Evolutionary conservation across 306 rosid genomes (phyloP), one percentile per base, ranked within the genome.

Genomic region (Sicyos baderoa): DNA sequence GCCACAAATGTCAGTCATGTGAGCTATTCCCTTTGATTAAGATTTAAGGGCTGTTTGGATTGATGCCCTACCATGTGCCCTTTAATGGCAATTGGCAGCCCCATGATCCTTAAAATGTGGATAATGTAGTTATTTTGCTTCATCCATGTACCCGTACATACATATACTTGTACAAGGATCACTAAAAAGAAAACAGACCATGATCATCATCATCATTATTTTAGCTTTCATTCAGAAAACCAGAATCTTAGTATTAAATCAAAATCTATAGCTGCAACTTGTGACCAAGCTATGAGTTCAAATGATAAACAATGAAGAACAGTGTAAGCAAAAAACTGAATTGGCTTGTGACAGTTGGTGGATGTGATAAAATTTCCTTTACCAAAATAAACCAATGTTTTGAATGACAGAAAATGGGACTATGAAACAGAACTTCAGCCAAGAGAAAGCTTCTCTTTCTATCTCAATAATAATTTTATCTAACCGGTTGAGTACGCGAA

Each of bases 1-100:
- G 22, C 59, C 11, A 68, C 25, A 68, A 50, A 50, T 23, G 59
- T 49, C 44, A 68, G 27, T 17, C 72, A 68, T 59, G 50, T 68
- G 73, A 29, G 59, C 4, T 27, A 25, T 68, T n/a, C 44, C 40
- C 54, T 66, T 7, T 6, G 55, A 44, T 40, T 51, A 52, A 64
- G 70, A 64, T 64, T 64, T 21, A 19, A 66, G 54, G 55, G 71
- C 11, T 42, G 25, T 63, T 63, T 35, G 50, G 27, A 17, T 44
- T 44, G 32, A 7, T 29, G 23, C 58, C 59, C 72, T 68, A 68
- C 72, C 72, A 68, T 68, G 72, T 68, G 72, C 42, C 40, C 37
- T 29, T 68, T 68, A 48, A 68, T 68, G 72, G 57, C 45, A 23
- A 48, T 49, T 68, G 72, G 57, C 45, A 23, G 16, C 10, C 25